phyloP scores from a whole-genome alignment of 371 early-diverging fungal genomes.

The Mucor velutinosus region DNA sequence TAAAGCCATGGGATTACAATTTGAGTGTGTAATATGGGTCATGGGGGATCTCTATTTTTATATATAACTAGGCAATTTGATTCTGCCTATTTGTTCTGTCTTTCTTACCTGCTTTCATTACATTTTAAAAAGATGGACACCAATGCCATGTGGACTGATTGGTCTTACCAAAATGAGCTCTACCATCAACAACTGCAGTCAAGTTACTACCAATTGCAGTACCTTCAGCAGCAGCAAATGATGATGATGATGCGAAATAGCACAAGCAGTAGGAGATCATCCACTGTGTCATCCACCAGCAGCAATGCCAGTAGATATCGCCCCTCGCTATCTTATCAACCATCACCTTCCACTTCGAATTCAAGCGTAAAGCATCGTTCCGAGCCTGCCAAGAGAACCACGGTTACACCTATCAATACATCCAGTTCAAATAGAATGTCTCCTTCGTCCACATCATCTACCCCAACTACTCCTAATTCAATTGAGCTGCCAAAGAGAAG shows the following conservation, averaged over 20 bases:
- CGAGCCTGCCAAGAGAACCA: not conserved
- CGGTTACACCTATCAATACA: not conserved
- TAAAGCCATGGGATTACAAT: not conserved
- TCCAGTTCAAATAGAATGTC: not conserved
- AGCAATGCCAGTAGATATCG: conserved; percentile 3
- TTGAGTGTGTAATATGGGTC: not conserved
- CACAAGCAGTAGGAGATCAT: conserved; percentile 14
- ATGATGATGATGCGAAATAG: conserved; percentile 23
- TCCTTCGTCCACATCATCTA: not conserved
- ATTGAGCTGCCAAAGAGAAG: conserved; percentile 20
- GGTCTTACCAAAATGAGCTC: conserved; percentile 14
- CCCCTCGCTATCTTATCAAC: not conserved
- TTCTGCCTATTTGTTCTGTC: not conserved
- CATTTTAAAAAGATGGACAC: not conserved
- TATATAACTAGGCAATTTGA: no score
- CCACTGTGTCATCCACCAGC: conserved; percentile 8
- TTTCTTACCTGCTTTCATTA: not conserved
- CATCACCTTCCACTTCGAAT: conserved; percentile 18
- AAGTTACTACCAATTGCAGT: conserved; percentile 28
- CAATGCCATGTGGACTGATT: conserved; percentile 16
- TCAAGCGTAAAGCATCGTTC: conserved; percentile 10
- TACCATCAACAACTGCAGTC: conserved; percentile 27
- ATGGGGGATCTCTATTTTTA: not conserved
- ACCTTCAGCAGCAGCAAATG: conserved; percentile 29
- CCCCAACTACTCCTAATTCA: not conserved